phyloP scores from a whole-genome alignment of 495 filamentous ascomycete genomes.

The Collariella sp. region DNA sequence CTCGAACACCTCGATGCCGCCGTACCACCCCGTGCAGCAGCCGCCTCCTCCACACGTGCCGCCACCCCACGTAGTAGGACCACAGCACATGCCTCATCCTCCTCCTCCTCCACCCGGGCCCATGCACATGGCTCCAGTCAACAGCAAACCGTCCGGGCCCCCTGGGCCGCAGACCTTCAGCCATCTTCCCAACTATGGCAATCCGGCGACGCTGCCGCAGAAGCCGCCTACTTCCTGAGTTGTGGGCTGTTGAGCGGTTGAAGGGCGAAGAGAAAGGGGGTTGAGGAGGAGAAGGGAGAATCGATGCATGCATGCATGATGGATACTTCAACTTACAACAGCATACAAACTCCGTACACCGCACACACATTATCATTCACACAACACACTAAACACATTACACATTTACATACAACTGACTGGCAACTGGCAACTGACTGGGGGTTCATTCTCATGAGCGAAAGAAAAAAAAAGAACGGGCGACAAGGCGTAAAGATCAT shows the following conservation, averaged over 20 bases:
- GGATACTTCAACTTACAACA: not conserved
- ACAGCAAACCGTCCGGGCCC: conserved; percentile 28
- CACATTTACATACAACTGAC: too few species aligned
- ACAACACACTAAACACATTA: not conserved
- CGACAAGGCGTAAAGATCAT: not conserved
- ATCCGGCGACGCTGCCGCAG: conserved; percentile 47
- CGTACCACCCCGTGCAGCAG: conserved; percentile 29
- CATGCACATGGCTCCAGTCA: conserved; percentile 25
- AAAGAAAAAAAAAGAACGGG: too few species aligned
- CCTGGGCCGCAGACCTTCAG: conserved; percentile 32
- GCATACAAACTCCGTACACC: not conserved
- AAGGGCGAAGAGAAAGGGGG: too few species aligned
- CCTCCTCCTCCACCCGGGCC: conserved; percentile 23
- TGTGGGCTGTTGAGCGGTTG: not conserved
- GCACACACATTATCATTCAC: not conserved
- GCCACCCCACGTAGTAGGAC: conserved; percentile 8
- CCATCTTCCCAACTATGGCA: conserved; percentile 48
- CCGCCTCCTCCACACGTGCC: conserved; percentile 11
- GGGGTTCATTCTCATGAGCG: not conserved
- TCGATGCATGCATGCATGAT: too few species aligned
- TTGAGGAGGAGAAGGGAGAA: too few species aligned
- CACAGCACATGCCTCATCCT: conserved; percentile 15
- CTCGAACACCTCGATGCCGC: conserved; percentile 45
- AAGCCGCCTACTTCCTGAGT: conserved; percentile 37
- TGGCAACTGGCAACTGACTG: too few species aligned